Conservation (phyloP, 1,284 basidiomycete genomes). For the Meira nashicola region DNA sequence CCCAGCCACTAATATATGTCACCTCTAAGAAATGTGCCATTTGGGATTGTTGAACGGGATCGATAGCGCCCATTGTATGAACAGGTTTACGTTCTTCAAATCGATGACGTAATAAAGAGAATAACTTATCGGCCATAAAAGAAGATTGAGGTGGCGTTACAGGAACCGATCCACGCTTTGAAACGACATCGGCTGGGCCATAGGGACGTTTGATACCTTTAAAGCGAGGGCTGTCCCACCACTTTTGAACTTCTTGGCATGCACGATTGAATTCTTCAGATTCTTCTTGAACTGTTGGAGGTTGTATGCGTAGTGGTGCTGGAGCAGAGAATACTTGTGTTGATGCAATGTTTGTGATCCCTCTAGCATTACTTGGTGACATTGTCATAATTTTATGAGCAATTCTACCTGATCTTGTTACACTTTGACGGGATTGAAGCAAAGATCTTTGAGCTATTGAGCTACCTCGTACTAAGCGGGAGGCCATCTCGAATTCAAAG, state of each 20-base stretch:
- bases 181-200: slow-evolving; percentile 69
- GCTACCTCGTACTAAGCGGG: too few relatives aligned
- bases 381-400: too few relatives aligned
- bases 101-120: slow-evolving; percentile 63
- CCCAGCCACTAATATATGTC: slow-evolving; percentile 96
- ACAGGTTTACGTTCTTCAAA: slow-evolving; percentile 58
- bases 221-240: slow-evolving; percentile 74
- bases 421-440: too few relatives aligned
- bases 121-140: slow-evolving; percentile 76
- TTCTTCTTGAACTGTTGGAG: slow-evolving; percentile 66
- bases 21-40: slow-evolving; percentile 93
- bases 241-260: slow-evolving; percentile 64
- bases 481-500: too few relatives aligned
- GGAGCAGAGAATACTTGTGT: slow-evolving; percentile 57
- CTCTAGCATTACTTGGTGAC: neutral
- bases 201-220: slow-evolving; percentile 71
- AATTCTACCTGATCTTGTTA: too few relatives aligned
- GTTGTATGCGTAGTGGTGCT: slow-evolving; percentile 62
- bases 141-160: slow-evolving; percentile 68
- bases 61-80: slow-evolving; percentile 58
- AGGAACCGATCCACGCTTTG: slow-evolving; percentile 81
- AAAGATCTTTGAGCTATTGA: too few relatives aligned
- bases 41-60: slow-evolving; percentile 91
- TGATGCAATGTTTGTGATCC: slow-evolving; percentile 45
- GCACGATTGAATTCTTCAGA: slow-evolving; percentile 64